Percentiles rank a stretch among this genome's conserved stretches.
Conservation (phyloP, 495 filamentous ascomycete species). For the Hamigera avellanea region DNA sequence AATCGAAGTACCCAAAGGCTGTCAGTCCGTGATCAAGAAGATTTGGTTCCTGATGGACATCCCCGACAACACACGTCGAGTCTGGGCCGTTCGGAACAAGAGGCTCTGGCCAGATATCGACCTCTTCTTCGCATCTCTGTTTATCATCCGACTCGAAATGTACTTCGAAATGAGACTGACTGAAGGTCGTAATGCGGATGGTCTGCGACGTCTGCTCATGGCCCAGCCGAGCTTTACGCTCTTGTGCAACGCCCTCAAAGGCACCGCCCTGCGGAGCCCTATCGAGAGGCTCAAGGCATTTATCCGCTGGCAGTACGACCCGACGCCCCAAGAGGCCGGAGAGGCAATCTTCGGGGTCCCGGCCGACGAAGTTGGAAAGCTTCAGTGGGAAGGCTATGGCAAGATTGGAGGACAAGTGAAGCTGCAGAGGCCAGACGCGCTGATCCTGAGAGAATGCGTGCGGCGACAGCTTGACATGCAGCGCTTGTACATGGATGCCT, state of each 20-base stretch:
- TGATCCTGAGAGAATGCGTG: constrained; percentile 38
- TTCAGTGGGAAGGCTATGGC: constrained; percentile 42
- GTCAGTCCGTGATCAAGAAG: constrained; percentile 38
- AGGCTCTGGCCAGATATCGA: constrained; percentile 40
- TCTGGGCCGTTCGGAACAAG: constrained; percentile 33
- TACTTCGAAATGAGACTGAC: constrained; percentile 38
- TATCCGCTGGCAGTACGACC: constrained; percentile 22
- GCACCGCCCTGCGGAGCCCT: constrained; percentile 19
- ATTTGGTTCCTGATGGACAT: constrained; percentile 59
- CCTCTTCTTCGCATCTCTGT: constrained; percentile 39
- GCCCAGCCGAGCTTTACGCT: constrained; percentile 42
- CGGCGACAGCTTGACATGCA: constrained; percentile 34
- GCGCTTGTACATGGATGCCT: constrained; percentile 17
- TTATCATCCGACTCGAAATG: constrained; percentile 53
- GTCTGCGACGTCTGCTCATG: constrained; percentile 42
- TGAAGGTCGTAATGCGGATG: constrained; percentile 21
- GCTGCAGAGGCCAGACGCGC: constrained; percentile 43
- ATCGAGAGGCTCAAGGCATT: constrained; percentile 35
- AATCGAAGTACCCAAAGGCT: constrained; percentile 35
- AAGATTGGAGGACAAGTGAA: constrained; percentile 11
- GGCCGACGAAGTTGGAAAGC: constrained; percentile 30
- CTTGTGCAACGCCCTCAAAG: constrained; percentile 37
- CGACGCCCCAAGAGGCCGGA: constrained; percentile 1
- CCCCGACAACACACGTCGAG: constrained; percentile 34
- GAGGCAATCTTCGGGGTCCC: constrained; percentile 35